These are phyloP conservation scores for Triangularia verruculosa DNA, from an alignment of 2,329 filamentous ascomycete genomes.

Conservation along the genomic window DNA sequence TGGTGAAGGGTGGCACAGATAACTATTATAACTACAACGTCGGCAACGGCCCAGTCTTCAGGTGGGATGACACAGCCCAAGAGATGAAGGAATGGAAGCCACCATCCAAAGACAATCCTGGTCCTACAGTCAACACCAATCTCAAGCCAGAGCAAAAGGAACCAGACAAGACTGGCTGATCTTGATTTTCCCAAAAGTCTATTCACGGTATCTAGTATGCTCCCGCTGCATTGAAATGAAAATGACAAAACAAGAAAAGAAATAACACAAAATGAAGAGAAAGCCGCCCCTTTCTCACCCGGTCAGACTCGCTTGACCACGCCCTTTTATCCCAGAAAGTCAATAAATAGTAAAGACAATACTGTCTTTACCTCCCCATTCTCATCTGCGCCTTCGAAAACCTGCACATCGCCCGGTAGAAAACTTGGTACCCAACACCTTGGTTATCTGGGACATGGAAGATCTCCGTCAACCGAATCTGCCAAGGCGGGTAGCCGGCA, in stretches of 20 bases:
- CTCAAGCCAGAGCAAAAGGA: not conserved
- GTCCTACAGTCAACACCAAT: not conserved
- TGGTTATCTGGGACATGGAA: conserved; percentile 75
- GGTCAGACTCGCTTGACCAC: not conserved
- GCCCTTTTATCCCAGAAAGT: not conserved
- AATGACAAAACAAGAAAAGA: not conserved
- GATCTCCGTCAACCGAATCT: conserved; percentile 90
- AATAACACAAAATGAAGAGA: not conserved
- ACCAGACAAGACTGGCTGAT: not conserved
- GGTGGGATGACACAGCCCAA: conserved; percentile 58
- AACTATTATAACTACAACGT: conserved; percentile 87
- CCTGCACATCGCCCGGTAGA: conserved; percentile 77
- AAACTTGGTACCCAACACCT: conserved; percentile 90
- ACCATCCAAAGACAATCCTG: not conserved
- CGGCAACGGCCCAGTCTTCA: conserved; percentile 64
- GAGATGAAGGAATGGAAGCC: conserved; percentile 46
- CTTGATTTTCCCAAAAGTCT: not conserved
- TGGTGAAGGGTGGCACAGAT: conserved; percentile 69
- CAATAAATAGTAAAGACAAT: not conserved
- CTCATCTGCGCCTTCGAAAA: conserved; percentile 88
- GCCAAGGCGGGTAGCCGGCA: conserved; percentile 94
- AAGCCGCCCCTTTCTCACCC: not conserved
- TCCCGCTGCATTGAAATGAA: not conserved
- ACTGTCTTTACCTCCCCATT: conserved; percentile 57
- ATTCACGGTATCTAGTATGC: not conserved